phyloP scores from a whole-genome alignment of 345 rosid species.

The Rhodomyrtus tomentosa region DNA sequence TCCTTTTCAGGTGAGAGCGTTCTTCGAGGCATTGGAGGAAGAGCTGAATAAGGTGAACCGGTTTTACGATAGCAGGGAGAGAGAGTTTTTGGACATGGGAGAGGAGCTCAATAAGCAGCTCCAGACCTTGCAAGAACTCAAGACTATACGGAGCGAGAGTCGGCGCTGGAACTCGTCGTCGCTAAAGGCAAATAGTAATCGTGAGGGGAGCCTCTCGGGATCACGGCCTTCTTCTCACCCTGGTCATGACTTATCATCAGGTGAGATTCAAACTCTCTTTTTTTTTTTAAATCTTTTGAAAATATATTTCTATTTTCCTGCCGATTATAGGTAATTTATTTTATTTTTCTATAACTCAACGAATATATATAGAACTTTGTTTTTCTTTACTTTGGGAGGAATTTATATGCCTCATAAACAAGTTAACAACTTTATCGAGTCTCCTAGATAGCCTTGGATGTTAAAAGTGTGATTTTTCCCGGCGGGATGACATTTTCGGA shows the following conservation, averaged over 20 bases:
- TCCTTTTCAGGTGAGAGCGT: constrained; percentile 38
- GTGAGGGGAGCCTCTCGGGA: neutral
- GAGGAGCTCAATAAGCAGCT: constrained; percentile 66
- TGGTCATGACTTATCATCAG: neutral
- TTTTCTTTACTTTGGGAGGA: neutral
- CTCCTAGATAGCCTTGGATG: neutral
- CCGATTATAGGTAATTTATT: neutral
- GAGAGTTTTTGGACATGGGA: constrained; percentile 75
- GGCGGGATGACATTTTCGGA: neutral
- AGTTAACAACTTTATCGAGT: too few species aligned
- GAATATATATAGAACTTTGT: neutral
- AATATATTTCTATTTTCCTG: neutral
- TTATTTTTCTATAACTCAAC: neutral
- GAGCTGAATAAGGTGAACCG: constrained; percentile 85
- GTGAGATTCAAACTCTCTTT: neutral
- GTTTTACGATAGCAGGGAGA: constrained; percentile 63
- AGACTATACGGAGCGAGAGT: constrained; percentile 36
- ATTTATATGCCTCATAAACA: neutral
- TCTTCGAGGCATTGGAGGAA: constrained; percentile 57
- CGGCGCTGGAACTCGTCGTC: constrained; percentile 14
- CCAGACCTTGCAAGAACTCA: constrained; percentile 47
- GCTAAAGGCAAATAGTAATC: neutral
- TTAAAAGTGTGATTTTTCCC: neutral
- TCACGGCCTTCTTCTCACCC: constrained; percentile 20
- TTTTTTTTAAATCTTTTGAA: neutral